Base-by-base conservation (phyloP, 2,329 filamentous ascomycete genomes). In the Monosporascus sp. region DNA sequence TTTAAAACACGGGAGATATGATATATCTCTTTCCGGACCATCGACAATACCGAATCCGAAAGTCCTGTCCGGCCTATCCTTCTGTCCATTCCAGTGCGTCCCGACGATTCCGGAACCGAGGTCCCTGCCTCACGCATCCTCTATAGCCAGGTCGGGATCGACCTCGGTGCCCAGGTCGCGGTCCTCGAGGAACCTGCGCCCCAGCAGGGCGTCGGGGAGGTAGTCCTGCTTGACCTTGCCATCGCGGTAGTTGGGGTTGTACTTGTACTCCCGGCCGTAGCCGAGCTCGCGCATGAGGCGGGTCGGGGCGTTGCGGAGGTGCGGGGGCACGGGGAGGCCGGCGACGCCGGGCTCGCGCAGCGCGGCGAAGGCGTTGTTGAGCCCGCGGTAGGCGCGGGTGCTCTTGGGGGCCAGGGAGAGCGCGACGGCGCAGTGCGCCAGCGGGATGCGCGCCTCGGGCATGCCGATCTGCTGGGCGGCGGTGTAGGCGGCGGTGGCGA, bases 401-500 rank as follows among this genome's bases (percentile, higher is more conserved):
- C 87, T 93, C 75, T 99, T 97, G 2, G 86, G 87, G 0, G 92
- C 87, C 17, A 91, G 75, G 4, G 86, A 82, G 48, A 97, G 78
- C 0, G 94, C 92, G 0, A 94, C 88, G 7, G 90, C 82, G 62
- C 86, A 89, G 71, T 99, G 94, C 0, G 90, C 92, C 6, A 99
- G 81, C 50, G 93, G 91, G 63, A 97, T 97, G 8, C 92, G 83
- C 19, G 91, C 93, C 72, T 99, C 94, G 1, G 94, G 94, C 81
- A 97, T 89, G 26, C 94, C 94, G 50, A 99, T 89, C 70, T 94
- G 93, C 71, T 97, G 90, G 1, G 90, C 87, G 0, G 94, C 93
- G 1, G 87, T 87, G 70, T 95, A 95, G 2, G 92, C 83, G 0
- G 91, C 86, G 0, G 90, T 96, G 1, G 93, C 93, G 1, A 99